Conservation (phyloP, 140 eudicot genomes). For the Ambrosia hybrid region DNA sequence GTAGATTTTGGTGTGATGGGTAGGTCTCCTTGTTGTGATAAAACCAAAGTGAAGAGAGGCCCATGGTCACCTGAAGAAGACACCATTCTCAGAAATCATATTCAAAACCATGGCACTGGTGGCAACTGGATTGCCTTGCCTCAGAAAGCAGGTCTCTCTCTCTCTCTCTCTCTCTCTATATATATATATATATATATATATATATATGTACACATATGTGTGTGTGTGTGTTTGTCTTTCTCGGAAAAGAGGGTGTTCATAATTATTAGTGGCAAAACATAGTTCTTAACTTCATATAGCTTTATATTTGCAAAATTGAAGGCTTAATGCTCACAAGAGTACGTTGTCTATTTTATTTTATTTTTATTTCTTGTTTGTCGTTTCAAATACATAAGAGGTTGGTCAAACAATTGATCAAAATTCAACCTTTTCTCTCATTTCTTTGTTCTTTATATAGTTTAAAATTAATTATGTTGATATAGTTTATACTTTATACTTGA, state of each 20-base stretch:
- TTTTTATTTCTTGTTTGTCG: neutral
- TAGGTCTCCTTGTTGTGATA: constrained; percentile 91
- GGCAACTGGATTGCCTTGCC: constrained; percentile 90
- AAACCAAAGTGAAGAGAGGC: constrained; percentile 79
- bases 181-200: neutral
- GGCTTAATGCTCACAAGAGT: neutral
- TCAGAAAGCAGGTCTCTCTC: constrained; percentile 59
- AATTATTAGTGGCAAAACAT: neutral
- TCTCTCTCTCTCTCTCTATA: constrained; percentile 5
- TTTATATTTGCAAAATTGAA: constrained; percentile 12
- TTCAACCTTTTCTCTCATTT: neutral
- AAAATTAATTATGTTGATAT: no score
- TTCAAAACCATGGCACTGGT: constrained; percentile 73
- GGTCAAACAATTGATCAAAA: constrained; percentile 1
- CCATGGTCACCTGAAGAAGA: constrained; percentile 97
- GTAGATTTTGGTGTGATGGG: constrained; percentile 52
- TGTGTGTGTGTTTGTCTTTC: no score
- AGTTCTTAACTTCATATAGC: neutral
- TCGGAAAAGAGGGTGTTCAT: no score
- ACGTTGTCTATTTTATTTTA: no score
- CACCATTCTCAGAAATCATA: constrained; percentile 53
- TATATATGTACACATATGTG: neutral
- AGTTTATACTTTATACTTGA: neutral
- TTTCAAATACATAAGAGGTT: constrained; percentile 11
- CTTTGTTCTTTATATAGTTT: constrained; percentile 17